Evolutionary conservation across 2,329 filamentous ascomycete species (phyloP).

Genomic region (Ascocoryne sarcoides): DNA sequence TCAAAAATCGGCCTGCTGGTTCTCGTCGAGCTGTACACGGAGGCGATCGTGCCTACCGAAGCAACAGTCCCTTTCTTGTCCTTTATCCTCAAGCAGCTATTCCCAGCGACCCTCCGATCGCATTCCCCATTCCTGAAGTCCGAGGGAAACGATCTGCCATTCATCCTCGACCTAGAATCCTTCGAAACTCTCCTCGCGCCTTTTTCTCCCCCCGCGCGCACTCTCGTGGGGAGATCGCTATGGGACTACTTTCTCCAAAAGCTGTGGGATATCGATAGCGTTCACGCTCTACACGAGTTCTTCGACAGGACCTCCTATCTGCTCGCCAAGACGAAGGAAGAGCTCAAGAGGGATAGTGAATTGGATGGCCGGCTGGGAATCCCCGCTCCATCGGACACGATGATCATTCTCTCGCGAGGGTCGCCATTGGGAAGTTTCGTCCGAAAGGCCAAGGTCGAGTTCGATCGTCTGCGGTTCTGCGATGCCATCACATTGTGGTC

Average conservation of each 20-base stretch:
- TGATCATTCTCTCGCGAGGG: conserved; percentile 57
- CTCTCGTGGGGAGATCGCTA: conserved; percentile 67
- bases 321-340: conserved; percentile 53
- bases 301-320: conserved; percentile 52
- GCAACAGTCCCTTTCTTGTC: conserved; percentile 69
- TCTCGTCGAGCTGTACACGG: conserved; percentile 73
- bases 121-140: conserved; percentile 5
- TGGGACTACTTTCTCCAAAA: conserved; percentile 78
- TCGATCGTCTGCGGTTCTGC: conserved; percentile 69
- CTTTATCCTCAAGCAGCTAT: conserved; percentile 66
- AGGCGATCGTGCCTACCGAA: conserved; percentile 57
- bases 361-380: conserved; percentile 45
- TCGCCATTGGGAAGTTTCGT: conserved; percentile 80
- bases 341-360: conserved; percentile 47
- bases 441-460: conserved; percentile 69
- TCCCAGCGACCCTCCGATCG: conserved; percentile 37
- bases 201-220: conserved; percentile 40
- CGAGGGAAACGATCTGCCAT: conserved; percentile 11
- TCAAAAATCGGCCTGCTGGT: conserved; percentile 76
- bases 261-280: conserved; percentile 75
- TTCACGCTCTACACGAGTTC: conserved; percentile 72
- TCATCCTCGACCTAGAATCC: conserved; percentile 46
- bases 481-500: conserved; percentile 75
- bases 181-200: conserved; percentile 50
- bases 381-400: conserved; percentile 37